Conservation (phyloP, 2,329 filamentous ascomycete genomes). For the Fusarium torulosum region DNA sequence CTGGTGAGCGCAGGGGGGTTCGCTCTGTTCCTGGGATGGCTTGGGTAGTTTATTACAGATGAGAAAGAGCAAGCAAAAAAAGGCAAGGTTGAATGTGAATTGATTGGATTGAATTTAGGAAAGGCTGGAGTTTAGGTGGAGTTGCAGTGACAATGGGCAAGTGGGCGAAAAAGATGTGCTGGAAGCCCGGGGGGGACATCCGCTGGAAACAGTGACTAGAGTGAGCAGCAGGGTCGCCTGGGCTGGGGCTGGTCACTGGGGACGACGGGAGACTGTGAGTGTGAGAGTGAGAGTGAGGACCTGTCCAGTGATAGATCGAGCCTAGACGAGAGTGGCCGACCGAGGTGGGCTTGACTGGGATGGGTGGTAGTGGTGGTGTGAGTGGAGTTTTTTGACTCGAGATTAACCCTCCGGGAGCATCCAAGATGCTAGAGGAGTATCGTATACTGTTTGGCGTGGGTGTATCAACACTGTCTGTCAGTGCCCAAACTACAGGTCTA, state of each 20-base stretch:
- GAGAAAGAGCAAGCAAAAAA: slow-evolving; percentile 15
- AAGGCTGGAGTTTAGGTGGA: slow-evolving; percentile 26
- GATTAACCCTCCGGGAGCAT: slow-evolving; percentile 57
- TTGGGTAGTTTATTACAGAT: slow-evolving; percentile 20
- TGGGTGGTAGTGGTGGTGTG: slow-evolving; percentile 54
- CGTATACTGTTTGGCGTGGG: slow-evolving; percentile 18
- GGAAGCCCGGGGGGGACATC: slow-evolving; percentile 33
- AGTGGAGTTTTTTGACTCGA: slow-evolving; percentile 57
- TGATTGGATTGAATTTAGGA: slow-evolving; percentile 7
- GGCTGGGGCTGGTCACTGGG: slow-evolving; percentile 18
- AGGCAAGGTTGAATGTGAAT: slow-evolving; percentile 14
- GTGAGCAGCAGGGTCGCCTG: slow-evolving; percentile 27
- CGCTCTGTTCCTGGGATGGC: slow-evolving; percentile 12
- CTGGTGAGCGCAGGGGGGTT: slow-evolving; percentile 36
- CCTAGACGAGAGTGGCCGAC: slow-evolving; percentile 30
- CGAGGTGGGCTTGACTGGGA: slow-evolving; percentile 42
- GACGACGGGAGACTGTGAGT: slow-evolving; percentile 26
- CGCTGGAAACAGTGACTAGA: slow-evolving; percentile 42
- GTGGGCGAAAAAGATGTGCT: slow-evolving; percentile 24
- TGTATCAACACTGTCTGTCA: slow-evolving; percentile 2
- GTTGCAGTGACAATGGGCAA: slow-evolving; percentile 20
- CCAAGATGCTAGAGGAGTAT: slow-evolving; percentile 48
- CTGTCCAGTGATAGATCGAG: slow-evolving; percentile 19
- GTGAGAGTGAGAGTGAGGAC: background rate
- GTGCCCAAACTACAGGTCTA: accelerated